Evolutionary conservation across 1,284 basidiomycete species (phyloP).

Genomic region (Ceratobasidium sp.): DNA sequence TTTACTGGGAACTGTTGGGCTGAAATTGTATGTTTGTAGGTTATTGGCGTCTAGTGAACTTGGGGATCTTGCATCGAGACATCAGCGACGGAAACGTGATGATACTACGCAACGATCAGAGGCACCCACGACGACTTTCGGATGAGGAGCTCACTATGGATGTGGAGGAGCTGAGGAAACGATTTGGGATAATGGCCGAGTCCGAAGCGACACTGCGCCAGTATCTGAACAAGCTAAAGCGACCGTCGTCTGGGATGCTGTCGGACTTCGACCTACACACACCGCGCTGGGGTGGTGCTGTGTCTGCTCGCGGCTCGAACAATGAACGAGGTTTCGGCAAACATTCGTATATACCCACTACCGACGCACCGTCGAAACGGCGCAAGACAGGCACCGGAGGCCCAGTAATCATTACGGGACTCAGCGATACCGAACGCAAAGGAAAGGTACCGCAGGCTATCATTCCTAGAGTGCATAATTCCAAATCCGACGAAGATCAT

Average conservation of each 20-base stretch:
- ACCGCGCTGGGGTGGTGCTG: neutral
- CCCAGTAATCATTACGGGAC: too few relatives aligned
- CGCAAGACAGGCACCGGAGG: too few relatives aligned
- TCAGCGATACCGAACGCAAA: too few relatives aligned
- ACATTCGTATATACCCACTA: too few relatives aligned
- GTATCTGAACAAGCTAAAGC: neutral
- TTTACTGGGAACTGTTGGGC: too few relatives aligned
- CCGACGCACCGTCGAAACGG: too few relatives aligned
- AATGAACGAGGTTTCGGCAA: too few relatives aligned
- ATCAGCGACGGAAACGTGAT: constrained; percentile 21
- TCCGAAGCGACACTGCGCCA: neutral
- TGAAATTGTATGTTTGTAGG: neutral
- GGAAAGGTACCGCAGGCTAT: too few relatives aligned
- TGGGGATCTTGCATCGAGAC: neutral
- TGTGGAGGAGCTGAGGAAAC: neutral
- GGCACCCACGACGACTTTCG: neutral
- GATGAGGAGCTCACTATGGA: neutral
- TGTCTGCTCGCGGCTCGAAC: too few relatives aligned
- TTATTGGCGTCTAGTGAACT: constrained; percentile 20
- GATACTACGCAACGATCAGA: neutral
- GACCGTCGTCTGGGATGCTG: neutral
- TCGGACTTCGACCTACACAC: constrained; percentile 16
- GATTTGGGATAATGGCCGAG: neutral
- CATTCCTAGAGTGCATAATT: too few relatives aligned
- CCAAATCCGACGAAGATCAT: too few relatives aligned